Evolutionary conservation across 2,329 filamentous ascomycete species (phyloP).

Genomic region (Didymella keratinophila): DNA sequence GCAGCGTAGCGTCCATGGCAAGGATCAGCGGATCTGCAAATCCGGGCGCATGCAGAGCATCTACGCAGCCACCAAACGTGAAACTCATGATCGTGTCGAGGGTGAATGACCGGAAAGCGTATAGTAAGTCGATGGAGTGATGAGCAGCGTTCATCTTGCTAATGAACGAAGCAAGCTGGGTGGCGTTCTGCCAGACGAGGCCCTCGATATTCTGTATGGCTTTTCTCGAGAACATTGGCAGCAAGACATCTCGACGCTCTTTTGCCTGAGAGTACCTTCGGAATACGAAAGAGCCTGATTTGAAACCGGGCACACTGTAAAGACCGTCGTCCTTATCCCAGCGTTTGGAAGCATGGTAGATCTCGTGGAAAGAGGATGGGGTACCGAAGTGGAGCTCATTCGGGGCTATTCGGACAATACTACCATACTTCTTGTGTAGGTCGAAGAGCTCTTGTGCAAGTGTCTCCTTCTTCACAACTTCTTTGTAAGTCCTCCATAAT

Average conservation of each 20-base stretch:
- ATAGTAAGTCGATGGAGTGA: slow-evolving; percentile 2
- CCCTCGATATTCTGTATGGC: slow-evolving; percentile 3
- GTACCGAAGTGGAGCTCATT: slow-evolving; percentile 40
- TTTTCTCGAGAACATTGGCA: slow-evolving; percentile 4
- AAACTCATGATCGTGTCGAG: slow-evolving; percentile 7
- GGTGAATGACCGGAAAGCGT: slow-evolving; percentile 1
- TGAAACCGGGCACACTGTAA: slow-evolving; percentile 6
- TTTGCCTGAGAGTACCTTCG: slow-evolving; percentile 3
- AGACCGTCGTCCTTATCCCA: slow-evolving; percentile 8
- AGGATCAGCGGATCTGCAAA: slow-evolving; percentile 6
- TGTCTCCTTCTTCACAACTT: slow-evolving; percentile 16
- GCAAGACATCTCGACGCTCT: slow-evolving; percentile 1
- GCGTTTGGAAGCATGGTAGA: slow-evolving; percentile 1
- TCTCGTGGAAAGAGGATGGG: slow-evolving; percentile 5
- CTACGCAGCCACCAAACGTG: slow-evolving; percentile 3
- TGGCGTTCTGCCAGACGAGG: slow-evolving; percentile 8
- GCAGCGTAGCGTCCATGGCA: slow-evolving; percentile 3
- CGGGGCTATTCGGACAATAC: slow-evolving; percentile 50
- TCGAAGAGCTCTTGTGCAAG: slow-evolving; percentile 5
- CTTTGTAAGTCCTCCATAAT: slow-evolving; percentile 28
- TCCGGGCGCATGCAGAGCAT: background rate
- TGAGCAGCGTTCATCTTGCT: slow-evolving; percentile 4
- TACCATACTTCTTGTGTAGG: slow-evolving; percentile 50
- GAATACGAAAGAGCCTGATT: slow-evolving; percentile 2
- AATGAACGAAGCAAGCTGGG: slow-evolving; percentile 3